phyloP scores from a whole-genome alignment of 495 filamentous ascomycete species.

The Penicillium canescens region DNA sequence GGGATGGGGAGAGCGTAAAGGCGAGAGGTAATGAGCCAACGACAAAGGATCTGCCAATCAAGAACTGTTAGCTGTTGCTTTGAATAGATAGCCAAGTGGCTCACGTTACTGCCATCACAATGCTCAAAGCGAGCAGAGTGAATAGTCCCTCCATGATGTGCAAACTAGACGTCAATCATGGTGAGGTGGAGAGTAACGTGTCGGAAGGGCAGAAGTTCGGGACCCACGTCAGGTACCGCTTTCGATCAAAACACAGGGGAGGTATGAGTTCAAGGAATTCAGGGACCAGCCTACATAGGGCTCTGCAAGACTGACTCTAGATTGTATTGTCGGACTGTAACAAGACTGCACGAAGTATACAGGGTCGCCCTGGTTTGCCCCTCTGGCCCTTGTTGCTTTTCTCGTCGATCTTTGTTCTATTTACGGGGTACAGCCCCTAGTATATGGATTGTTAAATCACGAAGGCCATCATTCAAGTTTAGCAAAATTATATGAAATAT shows the following conservation, averaged over 20 bases:
- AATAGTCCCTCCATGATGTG: slow-evolving; percentile 75
- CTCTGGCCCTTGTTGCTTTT: too few species aligned
- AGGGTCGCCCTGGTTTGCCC: too few species aligned
- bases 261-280: slow-evolving; percentile 1
- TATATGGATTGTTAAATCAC: too few species aligned
- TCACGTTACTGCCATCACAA: slow-evolving; percentile 95
- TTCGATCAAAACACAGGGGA: slow-evolving; percentile 8
- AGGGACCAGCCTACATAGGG: not conserved
- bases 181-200: slow-evolving; percentile 9
- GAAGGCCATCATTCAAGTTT: too few species aligned
- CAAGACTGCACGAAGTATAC: too few species aligned
- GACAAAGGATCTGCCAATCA: slow-evolving; percentile 76
- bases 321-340: too few species aligned
- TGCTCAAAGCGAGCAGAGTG: slow-evolving; percentile 79
- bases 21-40: slow-evolving; percentile 91
- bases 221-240: slow-evolving; percentile 14
- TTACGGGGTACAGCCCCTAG: too few species aligned
- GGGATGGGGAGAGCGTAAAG: slow-evolving; percentile 84
- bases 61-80: slow-evolving; percentile 23
- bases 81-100: slow-evolving; percentile 23
- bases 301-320: not conserved
- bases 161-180: slow-evolving; percentile 28
- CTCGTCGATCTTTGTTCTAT: too few species aligned
- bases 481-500: too few species aligned
- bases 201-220: slow-evolving; percentile 3